Evolutionary conservation across 208 protist species (phyloP).

Genomic region (Leishmania tropica): DNA sequence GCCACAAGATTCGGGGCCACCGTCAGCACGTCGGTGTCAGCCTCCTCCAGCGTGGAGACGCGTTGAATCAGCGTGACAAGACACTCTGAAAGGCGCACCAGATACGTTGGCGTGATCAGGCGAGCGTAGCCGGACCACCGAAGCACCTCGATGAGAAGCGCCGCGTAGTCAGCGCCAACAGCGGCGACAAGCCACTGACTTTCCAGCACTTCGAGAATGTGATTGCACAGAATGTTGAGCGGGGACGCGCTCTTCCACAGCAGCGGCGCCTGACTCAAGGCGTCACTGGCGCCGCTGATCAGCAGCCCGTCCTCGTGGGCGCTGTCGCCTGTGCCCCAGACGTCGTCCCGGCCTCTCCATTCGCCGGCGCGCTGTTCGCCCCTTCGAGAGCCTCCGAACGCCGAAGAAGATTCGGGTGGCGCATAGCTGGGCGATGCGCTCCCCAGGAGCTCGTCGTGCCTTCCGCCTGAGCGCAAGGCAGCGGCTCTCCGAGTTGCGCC

Average conservation of each 20-base stretch:
- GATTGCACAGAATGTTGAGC: conserved; percentile 47
- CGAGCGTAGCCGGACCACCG: conserved; percentile 55
- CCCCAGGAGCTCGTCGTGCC: neutral
- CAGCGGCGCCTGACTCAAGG: conserved; percentile 38
- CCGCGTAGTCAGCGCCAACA: conserved; percentile 66
- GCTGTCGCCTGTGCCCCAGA: neutral
- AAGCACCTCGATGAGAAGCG: conserved; percentile 53
- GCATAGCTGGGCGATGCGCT: neutral
- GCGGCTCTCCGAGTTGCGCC: neutral
- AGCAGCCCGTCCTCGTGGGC: neutral
- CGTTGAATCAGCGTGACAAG: conserved; percentile 52
- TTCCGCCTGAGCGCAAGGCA: neutral
- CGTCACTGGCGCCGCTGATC: neutral
- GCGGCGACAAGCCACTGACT: conserved; percentile 53
- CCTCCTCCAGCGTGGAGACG: conserved; percentile 4
- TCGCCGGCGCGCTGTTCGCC: neutral
- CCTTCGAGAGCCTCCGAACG: too few species aligned
- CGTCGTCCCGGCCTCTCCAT: neutral
- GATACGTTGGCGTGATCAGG: conserved; percentile 39
- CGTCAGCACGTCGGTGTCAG: neutral
- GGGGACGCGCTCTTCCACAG: conserved; percentile 77
- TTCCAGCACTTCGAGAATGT: conserved; percentile 76
- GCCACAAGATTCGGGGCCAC: conserved; percentile 13
- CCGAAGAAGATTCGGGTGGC: neutral
- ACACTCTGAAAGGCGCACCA: conserved; percentile 40